Conservation (phyloP, 2,329 filamentous ascomycete species). For the Paecilomyces formosus region DNA sequence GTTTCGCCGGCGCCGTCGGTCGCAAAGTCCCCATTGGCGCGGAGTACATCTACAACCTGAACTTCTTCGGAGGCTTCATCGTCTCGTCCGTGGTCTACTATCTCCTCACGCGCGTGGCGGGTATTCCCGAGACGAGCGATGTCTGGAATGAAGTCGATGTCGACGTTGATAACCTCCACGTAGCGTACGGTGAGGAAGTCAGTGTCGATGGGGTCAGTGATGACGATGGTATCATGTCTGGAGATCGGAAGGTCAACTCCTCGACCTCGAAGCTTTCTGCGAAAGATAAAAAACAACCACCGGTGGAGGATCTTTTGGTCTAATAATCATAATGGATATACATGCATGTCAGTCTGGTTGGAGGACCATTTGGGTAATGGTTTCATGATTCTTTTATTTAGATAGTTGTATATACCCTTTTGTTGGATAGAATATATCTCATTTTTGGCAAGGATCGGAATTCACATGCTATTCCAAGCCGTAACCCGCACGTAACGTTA, state of each 20-base stretch:
- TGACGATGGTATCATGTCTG: background rate
- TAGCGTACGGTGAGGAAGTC: constrained; percentile 25
- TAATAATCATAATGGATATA: background rate
- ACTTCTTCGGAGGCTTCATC: constrained; percentile 81
- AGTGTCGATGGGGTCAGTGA: constrained; percentile 15
- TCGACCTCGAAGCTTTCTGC: background rate
- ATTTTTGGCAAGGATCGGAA: too few relatives aligned
- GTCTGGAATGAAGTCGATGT: constrained; percentile 66
- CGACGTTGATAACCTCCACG: constrained; percentile 20
- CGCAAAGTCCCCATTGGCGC: constrained; percentile 65
- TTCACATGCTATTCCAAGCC: too few relatives aligned
- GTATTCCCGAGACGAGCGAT: constrained; percentile 66
- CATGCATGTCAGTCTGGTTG: background rate
- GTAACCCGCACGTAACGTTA: too few relatives aligned
- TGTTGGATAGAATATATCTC: too few relatives aligned
- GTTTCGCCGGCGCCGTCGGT: constrained; percentile 78
- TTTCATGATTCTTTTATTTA: background rate
- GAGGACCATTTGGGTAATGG: background rate
- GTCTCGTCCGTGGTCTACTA: constrained; percentile 64
- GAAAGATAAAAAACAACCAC: background rate
- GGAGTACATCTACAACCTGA: constrained; percentile 79
- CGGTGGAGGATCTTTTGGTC: background rate
- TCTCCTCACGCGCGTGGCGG: constrained; percentile 58
- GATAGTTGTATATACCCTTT: background rate
- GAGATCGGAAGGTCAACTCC: background rate